Conservation (phyloP, 2,329 filamentous ascomycete genomes). For the Ilyonectria robusta region DNA sequence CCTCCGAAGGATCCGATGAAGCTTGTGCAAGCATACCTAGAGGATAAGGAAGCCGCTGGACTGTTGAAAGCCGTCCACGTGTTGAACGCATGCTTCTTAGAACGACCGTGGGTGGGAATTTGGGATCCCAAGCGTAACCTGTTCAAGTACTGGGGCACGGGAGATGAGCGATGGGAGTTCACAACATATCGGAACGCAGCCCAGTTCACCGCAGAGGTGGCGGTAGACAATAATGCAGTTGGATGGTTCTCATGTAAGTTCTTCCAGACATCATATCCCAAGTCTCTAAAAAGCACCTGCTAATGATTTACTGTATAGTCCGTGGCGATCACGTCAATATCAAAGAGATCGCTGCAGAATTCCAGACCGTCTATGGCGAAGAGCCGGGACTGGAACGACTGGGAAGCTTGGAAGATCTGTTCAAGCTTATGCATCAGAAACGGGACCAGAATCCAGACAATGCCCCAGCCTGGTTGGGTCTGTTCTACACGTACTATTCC, state of each 20-base stretch:
- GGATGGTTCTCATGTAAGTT: constrained; percentile 13
- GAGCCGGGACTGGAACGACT: background rate
- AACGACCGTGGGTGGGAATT: constrained; percentile 2
- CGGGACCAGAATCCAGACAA: constrained; percentile 3
- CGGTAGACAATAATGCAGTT: constrained; percentile 2
- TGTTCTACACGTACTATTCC: constrained; percentile 11
- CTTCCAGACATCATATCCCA: constrained; percentile 1
- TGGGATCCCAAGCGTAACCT: background rate
- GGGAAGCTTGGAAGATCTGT: constrained; percentile 10
- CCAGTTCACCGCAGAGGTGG: constrained; percentile 2
- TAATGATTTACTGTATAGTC: constrained; percentile 10
- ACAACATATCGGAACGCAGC: constrained; percentile 11
- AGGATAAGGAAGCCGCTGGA: constrained; percentile 2
- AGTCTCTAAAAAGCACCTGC: background rate
- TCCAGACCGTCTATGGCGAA: constrained; percentile 6
- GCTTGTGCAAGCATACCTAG: constrained; percentile 1
- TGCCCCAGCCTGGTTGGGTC: constrained; percentile 13
- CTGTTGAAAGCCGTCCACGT: constrained; percentile 1
- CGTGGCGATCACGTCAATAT: constrained; percentile 12
- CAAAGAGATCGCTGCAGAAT: constrained; percentile 8
- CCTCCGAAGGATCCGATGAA: constrained; percentile 12
- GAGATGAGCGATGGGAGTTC: background rate
- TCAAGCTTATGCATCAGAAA: constrained; percentile 3
- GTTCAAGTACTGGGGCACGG: constrained; percentile 6
- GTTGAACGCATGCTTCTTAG: constrained; percentile 7